Evolutionary conservation across 148 eudicot species (phyloP), one percentile per base, ranked within the genome.

Genomic region (Fagopyrum homotropicum): DNA sequence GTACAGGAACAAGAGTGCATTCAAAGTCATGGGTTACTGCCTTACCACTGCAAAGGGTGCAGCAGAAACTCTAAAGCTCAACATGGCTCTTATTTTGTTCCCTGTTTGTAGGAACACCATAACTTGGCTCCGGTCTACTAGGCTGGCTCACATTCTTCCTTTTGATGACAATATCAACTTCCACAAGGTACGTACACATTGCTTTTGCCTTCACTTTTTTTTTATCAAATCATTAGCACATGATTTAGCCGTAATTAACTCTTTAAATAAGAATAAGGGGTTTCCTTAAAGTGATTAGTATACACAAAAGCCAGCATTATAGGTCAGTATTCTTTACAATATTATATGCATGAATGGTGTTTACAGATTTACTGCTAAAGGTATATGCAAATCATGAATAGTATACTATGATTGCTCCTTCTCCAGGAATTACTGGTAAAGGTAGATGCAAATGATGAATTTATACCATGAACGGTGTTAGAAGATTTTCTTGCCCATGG

Each of bases 91-190:
- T 47, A 83, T 96, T 47, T 79, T 96, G 66, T 83, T 96, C 83
- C 99, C 99, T 22, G 99, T 96, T 9, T 92, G 92, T 75, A 86
- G 99, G 87, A 96, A 96, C 85, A 90, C 86, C 57, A 85, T 96
- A 66, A 96, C 99, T 77, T 96, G 98, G 98, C 85, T 96, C 66
- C 83, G 98, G 88, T 88, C 99, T 35, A 89, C 97, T 60, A 88
- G 83, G 80, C 52, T 95, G 80, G 85, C 89, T 70, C 82, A 80
- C 74, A 69, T 81, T 80, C 83, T 96, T 69, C 98, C 99, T 9
- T 90, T 96, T 64, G 94, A 96, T 73, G 99, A 96, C 84, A 96
- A 90, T 73, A 90, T 96, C 82, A 96, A 96, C 88, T 96, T 96
- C 80, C 99, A 96, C 75, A 92, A 96, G 98, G 99, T 94, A 89